A percentile compares a stretch with the other conserved stretches of the same genome.
Evolutionary conservation across 768 basidiomycete species (phyloP).

Genomic region (Agaricus bisporus): DNA sequence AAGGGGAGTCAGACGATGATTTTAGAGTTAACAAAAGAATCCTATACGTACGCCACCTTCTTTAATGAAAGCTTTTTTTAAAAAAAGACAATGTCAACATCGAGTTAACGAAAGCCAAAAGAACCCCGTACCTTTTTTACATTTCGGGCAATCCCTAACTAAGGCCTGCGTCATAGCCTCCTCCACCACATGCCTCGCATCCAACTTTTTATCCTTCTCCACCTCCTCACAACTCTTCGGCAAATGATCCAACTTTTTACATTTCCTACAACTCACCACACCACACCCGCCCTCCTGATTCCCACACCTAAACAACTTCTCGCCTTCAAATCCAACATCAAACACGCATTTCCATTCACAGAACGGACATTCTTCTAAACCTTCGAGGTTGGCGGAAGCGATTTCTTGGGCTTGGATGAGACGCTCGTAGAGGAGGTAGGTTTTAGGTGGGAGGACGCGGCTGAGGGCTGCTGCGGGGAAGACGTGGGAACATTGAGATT

Average conservation of each 20-base stretch:
- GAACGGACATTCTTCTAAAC: slow-evolving; percentile 84
- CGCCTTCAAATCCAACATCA: slow-evolving; percentile 45
- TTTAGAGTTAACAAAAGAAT: background rate
- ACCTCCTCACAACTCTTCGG: slow-evolving; percentile 79
- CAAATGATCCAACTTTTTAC: slow-evolving; percentile 79
- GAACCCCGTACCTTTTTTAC: slow-evolving; percentile 55
- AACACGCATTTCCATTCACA: slow-evolving; percentile 86
- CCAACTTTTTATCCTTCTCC: slow-evolving; percentile 68
- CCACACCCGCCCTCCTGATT: slow-evolving; percentile 67
- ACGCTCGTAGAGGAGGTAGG: slow-evolving; percentile 64
- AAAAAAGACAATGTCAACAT: background rate
- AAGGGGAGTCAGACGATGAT: slow-evolving; percentile 4
- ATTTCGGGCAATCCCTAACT: slow-evolving; percentile 86
- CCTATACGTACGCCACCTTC: slow-evolving; percentile 56
- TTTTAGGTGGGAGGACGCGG: slow-evolving; percentile 61
- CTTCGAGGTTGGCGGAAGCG: slow-evolving; percentile 69
- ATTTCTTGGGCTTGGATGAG: slow-evolving; percentile 77
- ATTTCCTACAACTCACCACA: slow-evolving; percentile 71
- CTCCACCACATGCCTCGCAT: slow-evolving; percentile 74
- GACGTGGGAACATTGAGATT: slow-evolving; percentile 65
- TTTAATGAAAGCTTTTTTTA: slow-evolving; percentile 84
- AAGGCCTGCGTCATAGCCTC: slow-evolving; percentile 91
- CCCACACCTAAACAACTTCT: slow-evolving; percentile 54
- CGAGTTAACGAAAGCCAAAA: background rate
- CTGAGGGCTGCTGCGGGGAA: slow-evolving; percentile 51